These are phyloP conservation scores for Acanthamoeba comandoni DNA, from an alignment of 208 protist species.

Conservation along the genomic window DNA sequence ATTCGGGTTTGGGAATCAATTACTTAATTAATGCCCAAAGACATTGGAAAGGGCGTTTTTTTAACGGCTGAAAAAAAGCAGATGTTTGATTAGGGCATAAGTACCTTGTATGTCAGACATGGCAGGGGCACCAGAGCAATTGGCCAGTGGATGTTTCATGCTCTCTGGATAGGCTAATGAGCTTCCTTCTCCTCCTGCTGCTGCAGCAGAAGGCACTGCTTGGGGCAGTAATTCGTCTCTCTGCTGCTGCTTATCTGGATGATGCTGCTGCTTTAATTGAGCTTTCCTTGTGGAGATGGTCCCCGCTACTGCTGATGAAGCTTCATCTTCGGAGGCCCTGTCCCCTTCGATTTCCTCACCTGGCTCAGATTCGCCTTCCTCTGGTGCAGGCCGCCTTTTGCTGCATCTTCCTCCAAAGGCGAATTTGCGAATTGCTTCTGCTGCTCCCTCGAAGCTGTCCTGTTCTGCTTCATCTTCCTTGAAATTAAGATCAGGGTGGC, in stretches of 20 bases:
- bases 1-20: background rate
- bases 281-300: background rate
- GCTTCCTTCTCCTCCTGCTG: constrained; percentile 20
- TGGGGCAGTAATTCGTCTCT: background rate
- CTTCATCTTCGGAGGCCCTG: background rate
- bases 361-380: too few species aligned
- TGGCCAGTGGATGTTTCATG: constrained; percentile 3
- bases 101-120: constrained; percentile 65
- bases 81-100: background rate
- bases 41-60: background rate
- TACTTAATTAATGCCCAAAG: background rate
- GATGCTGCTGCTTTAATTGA: background rate
- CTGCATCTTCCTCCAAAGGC: too few species aligned
- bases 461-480: too few species aligned
- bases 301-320: background rate
- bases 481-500: too few species aligned
- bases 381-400: too few species aligned
- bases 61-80: constrained; percentile 5
- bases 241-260: background rate
- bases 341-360: too few species aligned
- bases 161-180: background rate
- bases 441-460: too few species aligned
- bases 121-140: constrained; percentile 8
- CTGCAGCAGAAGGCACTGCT: constrained; percentile 4
- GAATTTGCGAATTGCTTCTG: too few species aligned